Base-by-base conservation (phyloP, 78 protist genomes). In the Fonticula alba region DNA sequence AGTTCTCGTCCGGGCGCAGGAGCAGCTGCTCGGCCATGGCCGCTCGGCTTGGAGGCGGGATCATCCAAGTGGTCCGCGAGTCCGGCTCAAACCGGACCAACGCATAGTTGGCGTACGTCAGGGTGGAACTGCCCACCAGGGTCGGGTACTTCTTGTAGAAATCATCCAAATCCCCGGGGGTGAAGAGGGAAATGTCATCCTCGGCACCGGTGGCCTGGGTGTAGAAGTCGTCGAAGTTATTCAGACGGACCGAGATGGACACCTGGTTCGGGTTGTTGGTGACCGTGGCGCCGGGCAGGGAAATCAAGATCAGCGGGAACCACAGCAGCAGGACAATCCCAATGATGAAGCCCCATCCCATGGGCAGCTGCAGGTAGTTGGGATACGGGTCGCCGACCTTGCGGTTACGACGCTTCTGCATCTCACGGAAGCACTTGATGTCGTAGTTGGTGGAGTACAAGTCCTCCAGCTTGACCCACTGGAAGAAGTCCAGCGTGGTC, bases 391-490 rank as follows among this genome's bases (percentile, higher is more conserved):
- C n/a, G 53, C 53, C 53, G 53, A 22, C 29, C 53, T 38, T 3
- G 43, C 43, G 43, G 43, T 49, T 49, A 17, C 4, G 26, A 17
- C 53, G 53, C 29, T 49, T 49, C 53, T 49, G 47, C 50, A 22
- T 1, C 31, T 37, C 36, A 19, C 50, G 63, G 40, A 59, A 7
- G 56, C 60, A 4, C 51, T 62, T 14, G 51, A 38, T 17, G 31
- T 6, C 10, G 46, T 33, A 76, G 61, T 31, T 53, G 29, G 36
- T 0, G 17, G 43, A 0, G 41, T 20, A 55, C 9, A 76, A 55
- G 68, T 70, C 82, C 66, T 85, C 84, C 49, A 85, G 35, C 52
- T 82, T 70, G n/a, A 80, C 51, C 84, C 83, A 81, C 41, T 68
- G 61, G 36, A 29, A 61, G 51, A 85, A 80, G 24, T 62, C 24